Conservation (phyloP, 257 asterid species). For the Forsythia suspensa region DNA sequence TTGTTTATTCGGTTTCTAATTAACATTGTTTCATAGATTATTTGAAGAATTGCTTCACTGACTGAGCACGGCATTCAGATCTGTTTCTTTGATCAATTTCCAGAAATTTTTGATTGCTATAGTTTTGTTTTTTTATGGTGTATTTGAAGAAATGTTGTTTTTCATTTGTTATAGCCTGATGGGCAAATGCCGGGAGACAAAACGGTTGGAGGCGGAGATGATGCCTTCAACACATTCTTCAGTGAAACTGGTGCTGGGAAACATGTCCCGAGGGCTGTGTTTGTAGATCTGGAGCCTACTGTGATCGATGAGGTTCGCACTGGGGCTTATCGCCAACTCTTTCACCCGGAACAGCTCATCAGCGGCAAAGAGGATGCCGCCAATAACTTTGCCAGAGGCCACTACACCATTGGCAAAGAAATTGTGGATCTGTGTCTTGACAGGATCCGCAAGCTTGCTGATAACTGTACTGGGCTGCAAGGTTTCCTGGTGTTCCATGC, state of each 20-base stretch:
- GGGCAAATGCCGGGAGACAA: constrained; percentile 88
- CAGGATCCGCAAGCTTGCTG: constrained; percentile 91
- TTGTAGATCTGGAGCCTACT: constrained; percentile 93
- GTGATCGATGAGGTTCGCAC: constrained; percentile 94
- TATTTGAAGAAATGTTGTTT: background rate
- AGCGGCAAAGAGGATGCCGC: constrained; percentile 97
- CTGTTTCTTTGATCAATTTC: no score
- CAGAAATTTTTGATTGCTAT: background rate
- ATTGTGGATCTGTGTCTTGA: constrained; percentile 90
- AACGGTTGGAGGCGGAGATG: constrained; percentile 95
- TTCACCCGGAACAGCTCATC: constrained; percentile 95
- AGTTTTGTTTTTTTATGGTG: background rate
- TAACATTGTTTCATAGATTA: no score
- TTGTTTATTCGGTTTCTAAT: no score
- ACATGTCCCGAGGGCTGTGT: constrained; percentile 93
- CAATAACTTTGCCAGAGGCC: constrained; percentile 93
- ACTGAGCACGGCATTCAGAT: no score
- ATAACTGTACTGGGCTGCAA: constrained; percentile 89
- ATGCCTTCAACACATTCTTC: constrained; percentile 94
- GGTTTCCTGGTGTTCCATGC: constrained; percentile 94
- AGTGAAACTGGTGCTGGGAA: constrained; percentile 97
- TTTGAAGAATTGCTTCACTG: no score
- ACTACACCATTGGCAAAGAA: constrained; percentile 89
- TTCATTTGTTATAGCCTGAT: constrained; percentile 55
- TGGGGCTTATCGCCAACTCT: constrained; percentile 84